These are phyloP conservation scores for Entomortierella lignicola DNA, from an alignment of 192 early-diverging fungal genomes.

Conservation along the genomic window DNA sequence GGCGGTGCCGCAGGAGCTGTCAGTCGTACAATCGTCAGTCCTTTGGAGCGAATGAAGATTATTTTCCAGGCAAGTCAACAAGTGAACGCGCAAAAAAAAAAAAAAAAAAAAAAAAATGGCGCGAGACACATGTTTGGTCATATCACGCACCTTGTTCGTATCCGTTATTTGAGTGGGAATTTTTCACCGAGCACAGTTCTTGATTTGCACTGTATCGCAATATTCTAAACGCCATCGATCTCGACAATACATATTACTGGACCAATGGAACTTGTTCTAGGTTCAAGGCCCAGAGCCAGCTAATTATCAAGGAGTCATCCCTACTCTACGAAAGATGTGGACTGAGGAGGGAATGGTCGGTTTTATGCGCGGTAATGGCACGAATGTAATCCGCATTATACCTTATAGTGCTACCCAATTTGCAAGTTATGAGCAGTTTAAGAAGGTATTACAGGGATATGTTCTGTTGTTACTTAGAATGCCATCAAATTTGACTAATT, in stretches of 20 bases:
- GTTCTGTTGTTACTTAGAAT: too few species aligned
- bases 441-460: constrained; percentile 52
- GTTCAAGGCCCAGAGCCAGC: constrained; percentile 70
- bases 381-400: constrained; percentile 84
- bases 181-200: not conserved
- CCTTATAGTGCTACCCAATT: constrained; percentile 88
- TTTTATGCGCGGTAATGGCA: constrained; percentile 85
- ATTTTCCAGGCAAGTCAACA: constrained; percentile 75
- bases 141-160: constrained; percentile 1
- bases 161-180: not conserved
- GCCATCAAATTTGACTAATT: too few species aligned
- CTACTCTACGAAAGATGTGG: constrained; percentile 84
- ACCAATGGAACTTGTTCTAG: constrained; percentile 21
- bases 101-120: too few species aligned
- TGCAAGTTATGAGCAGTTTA: constrained; percentile 85
- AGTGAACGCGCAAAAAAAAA: not conserved
- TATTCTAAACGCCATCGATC: not conserved
- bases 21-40: constrained; percentile 83
- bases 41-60: constrained; percentile 88
- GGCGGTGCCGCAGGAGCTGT: constrained; percentile 83
- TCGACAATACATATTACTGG: not conserved
- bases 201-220: not conserved
- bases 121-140: not conserved
- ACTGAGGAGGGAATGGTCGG: constrained; percentile 78
- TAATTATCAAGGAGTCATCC: constrained; percentile 73